Evolutionary conservation across 1,284 basidiomycete genomes (phyloP), one percentile per base, ranked within the genome.

Genomic region (Papiliotrema laurentii): DNA sequence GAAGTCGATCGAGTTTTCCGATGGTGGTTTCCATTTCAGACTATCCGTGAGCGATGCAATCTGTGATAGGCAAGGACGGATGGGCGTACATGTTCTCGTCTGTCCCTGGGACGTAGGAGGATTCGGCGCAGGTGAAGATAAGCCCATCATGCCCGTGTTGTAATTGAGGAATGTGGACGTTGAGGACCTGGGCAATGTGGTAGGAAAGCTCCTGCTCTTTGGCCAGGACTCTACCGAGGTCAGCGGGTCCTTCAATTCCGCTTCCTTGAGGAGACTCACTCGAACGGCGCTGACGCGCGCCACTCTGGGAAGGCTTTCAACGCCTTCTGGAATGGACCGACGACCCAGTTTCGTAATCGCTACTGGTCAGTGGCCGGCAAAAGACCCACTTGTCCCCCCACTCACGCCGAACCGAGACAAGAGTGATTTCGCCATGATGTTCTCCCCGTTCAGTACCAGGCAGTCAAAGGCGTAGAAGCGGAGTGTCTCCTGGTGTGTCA

Each of bases 21-120:
- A 88, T 3, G 96, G 92, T 1, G 94, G 93, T 73, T 99, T 99
- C 96, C 96, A 99, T 72, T 99, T 99, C 61, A 97, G 74, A 57
- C 91, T 96, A 66, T 35, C 19, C 39, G 31, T 11, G 16, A 40
- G 35, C 45, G 43, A 45, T 47, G 11, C 5, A 11, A 24, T 26
- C 14, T 4, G 4, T 18, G n/a, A 30, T 19, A 22, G 36, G 2
- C 38, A 2, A 14, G 33, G 14, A 7, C 22, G 22, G 19, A 13
- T 25, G 25, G 24, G 21, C 19, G 21, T 11, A 94, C 92, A 98
- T 93, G 57, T 90, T 89, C 5, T 75, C 73, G 68, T 98, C 94
- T 10, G 96, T 98, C 0, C 89, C 94, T n/a, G 87, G 78, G 3
- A 81, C 78, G 63, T 98, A 98, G 0, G 83, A 83, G 5, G 88